A percentile compares a stretch with the other conserved stretches of the same genome.
Evolutionary conservation across 495 filamentous ascomycete genomes (phyloP).

Genomic region (Penicillium silybi): DNA sequence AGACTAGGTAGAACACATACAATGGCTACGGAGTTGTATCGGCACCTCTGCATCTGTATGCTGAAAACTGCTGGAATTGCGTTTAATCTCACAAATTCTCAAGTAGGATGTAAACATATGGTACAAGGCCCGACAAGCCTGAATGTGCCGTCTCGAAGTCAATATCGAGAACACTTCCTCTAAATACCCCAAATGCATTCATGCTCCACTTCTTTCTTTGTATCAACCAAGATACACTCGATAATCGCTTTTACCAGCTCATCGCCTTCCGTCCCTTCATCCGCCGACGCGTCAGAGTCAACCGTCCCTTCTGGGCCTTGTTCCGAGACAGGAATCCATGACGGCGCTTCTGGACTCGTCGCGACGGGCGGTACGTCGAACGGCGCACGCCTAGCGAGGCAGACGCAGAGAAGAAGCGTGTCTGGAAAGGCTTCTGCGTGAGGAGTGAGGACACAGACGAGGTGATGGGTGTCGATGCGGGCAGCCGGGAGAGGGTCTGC

Average conservation of each 20-base stretch:
- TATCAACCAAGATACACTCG: background rate
- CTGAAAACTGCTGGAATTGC: conserved; percentile 3
- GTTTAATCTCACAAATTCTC: conserved; percentile 12
- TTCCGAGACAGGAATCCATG: conserved; percentile 64
- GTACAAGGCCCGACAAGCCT: conserved; percentile 11
- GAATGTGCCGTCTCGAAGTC: conserved; percentile 1
- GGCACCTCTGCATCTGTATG: background rate
- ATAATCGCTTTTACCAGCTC: conserved; percentile 45
- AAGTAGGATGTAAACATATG: conserved; percentile 11
- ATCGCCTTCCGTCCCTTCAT: conserved; percentile 58
- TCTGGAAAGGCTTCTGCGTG: conserved; percentile 23
- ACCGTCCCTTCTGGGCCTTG: conserved; percentile 51
- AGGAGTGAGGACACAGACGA: conserved; percentile 26
- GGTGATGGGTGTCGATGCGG: conserved; percentile 13
- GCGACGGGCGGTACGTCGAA: conserved; percentile 62
- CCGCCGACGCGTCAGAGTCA: conserved; percentile 54
- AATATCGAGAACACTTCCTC: background rate
- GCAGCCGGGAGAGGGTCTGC: conserved; percentile 21
- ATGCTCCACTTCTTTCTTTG: background rate
- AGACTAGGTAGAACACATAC: conserved; percentile 10
- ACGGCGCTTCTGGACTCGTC: conserved; percentile 66
- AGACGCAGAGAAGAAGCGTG: conserved; percentile 40
- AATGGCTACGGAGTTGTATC: conserved; percentile 1
- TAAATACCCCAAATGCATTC: background rate
- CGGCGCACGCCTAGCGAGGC: conserved; percentile 50